phyloP scores from a whole-genome alignment of 2,329 filamentous ascomycete species.

The Hypoxylon sp. region DNA sequence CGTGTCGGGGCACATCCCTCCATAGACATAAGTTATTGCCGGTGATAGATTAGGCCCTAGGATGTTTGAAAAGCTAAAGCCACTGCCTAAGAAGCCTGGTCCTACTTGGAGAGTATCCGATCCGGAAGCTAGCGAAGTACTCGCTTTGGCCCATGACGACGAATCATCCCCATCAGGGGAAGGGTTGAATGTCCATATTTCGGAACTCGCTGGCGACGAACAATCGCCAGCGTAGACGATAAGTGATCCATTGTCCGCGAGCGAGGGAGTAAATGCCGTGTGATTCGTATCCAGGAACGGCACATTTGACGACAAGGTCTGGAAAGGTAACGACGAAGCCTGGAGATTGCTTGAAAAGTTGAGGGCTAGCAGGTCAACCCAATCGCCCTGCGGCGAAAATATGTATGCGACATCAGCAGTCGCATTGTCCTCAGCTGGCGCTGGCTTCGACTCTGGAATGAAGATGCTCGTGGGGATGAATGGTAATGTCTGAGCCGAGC shows the following conservation, averaged over 20 bases:
- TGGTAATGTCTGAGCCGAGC: conserved; percentile 69
- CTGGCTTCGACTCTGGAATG: conserved; percentile 64
- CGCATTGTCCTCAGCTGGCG: conserved; percentile 54
- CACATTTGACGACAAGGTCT: conserved; percentile 68
- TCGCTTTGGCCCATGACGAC: conserved; percentile 60
- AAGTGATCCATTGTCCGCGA: conserved; percentile 78
- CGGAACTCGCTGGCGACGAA: conserved; percentile 64
- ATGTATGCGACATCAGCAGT: conserved; percentile 75
- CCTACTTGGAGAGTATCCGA: conserved; percentile 52
- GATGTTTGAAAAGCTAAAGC: conserved; percentile 77
- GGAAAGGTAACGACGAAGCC: conserved; percentile 61
- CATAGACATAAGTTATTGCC: conserved; percentile 80
- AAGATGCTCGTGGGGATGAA: conserved; percentile 85
- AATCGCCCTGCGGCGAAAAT: conserved; percentile 69
- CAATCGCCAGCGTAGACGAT: conserved; percentile 84
- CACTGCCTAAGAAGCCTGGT: conserved; percentile 67
- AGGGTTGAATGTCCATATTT: conserved; percentile 78
- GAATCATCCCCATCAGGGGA: conserved; percentile 57
- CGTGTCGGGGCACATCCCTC: conserved; percentile 86
- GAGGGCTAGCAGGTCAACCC: conserved; percentile 73
- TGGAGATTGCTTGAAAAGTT: conserved; percentile 73
- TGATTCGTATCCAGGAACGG: conserved; percentile 72
- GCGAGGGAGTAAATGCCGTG: conserved; percentile 76
- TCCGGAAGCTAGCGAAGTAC: conserved; percentile 45
- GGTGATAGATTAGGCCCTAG: conserved; percentile 67